phyloP scores from a whole-genome alignment of 345 rosid species.

The Xanthoceras sorbifolium region DNA sequence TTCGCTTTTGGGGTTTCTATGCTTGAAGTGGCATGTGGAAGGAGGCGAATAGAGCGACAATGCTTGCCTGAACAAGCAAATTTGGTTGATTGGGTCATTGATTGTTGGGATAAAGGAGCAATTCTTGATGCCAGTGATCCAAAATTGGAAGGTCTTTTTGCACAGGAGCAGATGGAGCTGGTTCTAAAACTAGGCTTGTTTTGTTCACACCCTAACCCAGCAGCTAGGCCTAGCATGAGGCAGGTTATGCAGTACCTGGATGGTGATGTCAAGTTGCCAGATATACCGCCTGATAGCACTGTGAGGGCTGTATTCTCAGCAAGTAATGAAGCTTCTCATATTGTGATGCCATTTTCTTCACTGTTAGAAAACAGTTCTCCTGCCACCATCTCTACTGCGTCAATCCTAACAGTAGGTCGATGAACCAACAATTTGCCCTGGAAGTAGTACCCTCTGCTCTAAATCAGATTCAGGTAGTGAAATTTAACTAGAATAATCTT shows the following conservation, averaged over 20 bases:
- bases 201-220: slow-evolving; percentile 32
- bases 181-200: slow-evolving; percentile 42
- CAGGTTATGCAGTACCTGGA: slow-evolving; percentile 40
- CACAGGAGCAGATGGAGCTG: slow-evolving; percentile 35
- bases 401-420: slow-evolving; percentile 25
- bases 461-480: too few species aligned
- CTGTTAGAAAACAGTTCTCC: slow-evolving; percentile 13
- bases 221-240: slow-evolving; percentile 34
- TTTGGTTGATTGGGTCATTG: slow-evolving; percentile 40
- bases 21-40: slow-evolving; percentile 61
- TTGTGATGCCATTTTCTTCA: neutral
- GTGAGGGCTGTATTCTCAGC: neutral
- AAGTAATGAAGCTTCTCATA: neutral
- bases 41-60: slow-evolving; percentile 34
- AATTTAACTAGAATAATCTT: slow-evolving; percentile 4
- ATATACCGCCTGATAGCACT: slow-evolving; percentile 4
- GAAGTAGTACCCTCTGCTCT: too few species aligned
- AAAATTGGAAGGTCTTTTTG: slow-evolving; percentile 27
- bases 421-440: slow-evolving; percentile 10
- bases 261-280: slow-evolving; percentile 22
- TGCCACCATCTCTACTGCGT: slow-evolving; percentile 26
- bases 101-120: slow-evolving; percentile 28
- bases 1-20: slow-evolving; percentile 49
- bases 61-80: slow-evolving; percentile 12
- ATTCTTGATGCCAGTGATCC: slow-evolving; percentile 34